A percentile compares a stretch with the other conserved stretches of the same genome.
phyloP scores from a whole-genome alignment of 345 rosid species.

The Salix udensis region DNA sequence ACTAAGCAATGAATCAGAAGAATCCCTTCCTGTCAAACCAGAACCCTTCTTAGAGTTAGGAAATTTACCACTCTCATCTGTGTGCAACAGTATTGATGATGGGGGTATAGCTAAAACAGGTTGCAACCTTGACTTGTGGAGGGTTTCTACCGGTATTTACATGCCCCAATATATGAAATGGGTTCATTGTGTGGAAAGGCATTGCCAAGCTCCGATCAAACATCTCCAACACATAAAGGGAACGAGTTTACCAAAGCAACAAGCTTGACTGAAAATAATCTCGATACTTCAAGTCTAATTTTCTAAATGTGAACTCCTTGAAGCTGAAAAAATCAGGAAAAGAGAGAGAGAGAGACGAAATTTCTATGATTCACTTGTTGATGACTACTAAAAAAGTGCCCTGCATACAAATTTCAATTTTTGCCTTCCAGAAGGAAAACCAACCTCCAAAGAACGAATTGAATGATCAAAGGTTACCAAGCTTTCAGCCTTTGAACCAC shows the following conservation, averaged over 20 bases:
- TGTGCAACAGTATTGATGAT: slow-evolving; percentile 46
- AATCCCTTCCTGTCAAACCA: slow-evolving; percentile 17
- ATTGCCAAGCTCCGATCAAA: slow-evolving; percentile 49
- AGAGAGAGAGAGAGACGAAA: background rate
- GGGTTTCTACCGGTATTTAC: slow-evolving; percentile 24
- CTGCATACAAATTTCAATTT: background rate
- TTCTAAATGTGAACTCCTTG: background rate
- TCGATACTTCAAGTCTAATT: background rate
- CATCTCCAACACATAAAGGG: slow-evolving; percentile 22
- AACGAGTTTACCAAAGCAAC: background rate
- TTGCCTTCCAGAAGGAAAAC: background rate
- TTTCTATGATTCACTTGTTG: background rate
- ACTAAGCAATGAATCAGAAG: slow-evolving; percentile 39
- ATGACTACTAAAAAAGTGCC: background rate
- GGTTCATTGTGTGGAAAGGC: slow-evolving; percentile 40
- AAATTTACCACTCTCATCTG: slow-evolving; percentile 50
- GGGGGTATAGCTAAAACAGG: slow-evolving; percentile 48
- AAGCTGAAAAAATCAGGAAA: background rate
- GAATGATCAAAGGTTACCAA: slow-evolving; percentile 1
- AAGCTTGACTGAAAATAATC: background rate
- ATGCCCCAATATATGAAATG: slow-evolving; percentile 30
- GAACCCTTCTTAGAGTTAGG: slow-evolving; percentile 42
- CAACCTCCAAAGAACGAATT: background rate
- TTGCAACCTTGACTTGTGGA: slow-evolving; percentile 34
- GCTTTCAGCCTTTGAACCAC: slow-evolving; percentile 6